Evolutionary conservation across 805 yeast genomes (phyloP).

Genomic region (Myxozyma melibiosi): DNA sequence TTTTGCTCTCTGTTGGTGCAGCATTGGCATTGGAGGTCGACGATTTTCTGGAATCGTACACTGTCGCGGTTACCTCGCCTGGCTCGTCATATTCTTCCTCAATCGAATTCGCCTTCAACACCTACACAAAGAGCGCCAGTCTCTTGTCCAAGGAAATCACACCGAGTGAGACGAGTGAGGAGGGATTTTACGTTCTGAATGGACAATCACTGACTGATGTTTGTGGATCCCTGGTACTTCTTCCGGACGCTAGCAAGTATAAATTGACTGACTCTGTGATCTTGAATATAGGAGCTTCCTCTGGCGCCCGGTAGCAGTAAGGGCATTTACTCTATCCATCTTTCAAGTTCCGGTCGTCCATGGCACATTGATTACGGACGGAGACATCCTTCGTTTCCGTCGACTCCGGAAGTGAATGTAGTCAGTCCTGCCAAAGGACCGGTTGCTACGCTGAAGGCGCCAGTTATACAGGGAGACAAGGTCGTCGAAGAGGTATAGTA

Average conservation of each 20-base stretch:
- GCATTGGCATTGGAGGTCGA: background rate
- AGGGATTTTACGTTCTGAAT: constrained; percentile 3
- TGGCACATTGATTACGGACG: constrained; percentile 26
- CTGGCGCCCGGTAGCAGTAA: background rate
- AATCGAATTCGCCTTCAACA: constrained; percentile 6
- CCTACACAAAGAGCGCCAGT: constrained; percentile 3
- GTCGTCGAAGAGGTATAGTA: constrained; percentile 1
- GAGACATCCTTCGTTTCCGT: background rate
- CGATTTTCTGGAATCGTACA: background rate
- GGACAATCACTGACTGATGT: constrained; percentile 17
- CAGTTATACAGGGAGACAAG: constrained; percentile 6
- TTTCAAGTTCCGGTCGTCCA: constrained; percentile 9
- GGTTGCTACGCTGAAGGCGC: constrained; percentile 20
- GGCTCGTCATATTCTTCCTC: background rate
- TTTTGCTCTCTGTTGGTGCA: background rate
- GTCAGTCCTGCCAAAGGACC: constrained; percentile 11
- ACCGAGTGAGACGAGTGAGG: background rate
- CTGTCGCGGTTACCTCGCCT: constrained; percentile 4
- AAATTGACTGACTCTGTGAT: no score
- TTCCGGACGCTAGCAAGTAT: no score
- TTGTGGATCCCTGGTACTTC: background rate
- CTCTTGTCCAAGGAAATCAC: background rate
- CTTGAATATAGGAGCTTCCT: constrained; percentile 5
- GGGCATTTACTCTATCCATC: constrained; percentile 14
- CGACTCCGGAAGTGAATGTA: background rate